Percentiles rank a stretch among this genome's conserved stretches.
These are phyloP conservation scores for Zygnema circumcarinatum DNA, from an alignment of 139 green algal genomes.

Conservation along the genomic window DNA sequence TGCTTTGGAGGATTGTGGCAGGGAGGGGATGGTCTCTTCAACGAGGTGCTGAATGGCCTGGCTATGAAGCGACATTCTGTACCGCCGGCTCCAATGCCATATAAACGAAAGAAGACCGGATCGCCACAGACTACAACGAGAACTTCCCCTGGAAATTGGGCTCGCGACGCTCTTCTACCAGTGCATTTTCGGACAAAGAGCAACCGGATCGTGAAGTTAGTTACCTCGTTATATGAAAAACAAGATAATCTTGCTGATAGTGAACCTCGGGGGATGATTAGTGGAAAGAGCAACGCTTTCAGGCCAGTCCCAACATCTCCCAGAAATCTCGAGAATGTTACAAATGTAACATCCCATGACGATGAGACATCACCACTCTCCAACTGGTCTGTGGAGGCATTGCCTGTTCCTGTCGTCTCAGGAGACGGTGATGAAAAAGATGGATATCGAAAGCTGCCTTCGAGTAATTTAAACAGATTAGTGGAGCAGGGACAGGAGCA, in stretches of 20 bases:
- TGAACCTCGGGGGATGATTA: not conserved
- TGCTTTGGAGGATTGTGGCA: too few species aligned
- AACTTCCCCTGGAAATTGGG: not conserved
- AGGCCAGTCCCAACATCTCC: not conserved
- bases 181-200: not conserved
- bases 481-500: not conserved
- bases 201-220: not conserved
- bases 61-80: constrained; percentile 52
- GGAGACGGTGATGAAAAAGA: not conserved
- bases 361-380: not conserved
- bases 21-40: constrained; percentile 88
- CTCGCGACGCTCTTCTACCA: not conserved
- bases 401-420: too few species aligned
- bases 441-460: not conserved
- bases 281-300: not conserved
- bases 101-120: not conserved
- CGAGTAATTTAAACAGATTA: not conserved
- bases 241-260: not conserved
- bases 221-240: not conserved
- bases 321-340: not conserved
- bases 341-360: not conserved
- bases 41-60: constrained; percentile 85
- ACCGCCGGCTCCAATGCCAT: constrained; percentile 9
- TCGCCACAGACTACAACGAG: not conserved
- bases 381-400: not conserved